phyloP scores from a whole-genome alignment of 345 rosid genomes.

The Citrus cavaleriei region DNA sequence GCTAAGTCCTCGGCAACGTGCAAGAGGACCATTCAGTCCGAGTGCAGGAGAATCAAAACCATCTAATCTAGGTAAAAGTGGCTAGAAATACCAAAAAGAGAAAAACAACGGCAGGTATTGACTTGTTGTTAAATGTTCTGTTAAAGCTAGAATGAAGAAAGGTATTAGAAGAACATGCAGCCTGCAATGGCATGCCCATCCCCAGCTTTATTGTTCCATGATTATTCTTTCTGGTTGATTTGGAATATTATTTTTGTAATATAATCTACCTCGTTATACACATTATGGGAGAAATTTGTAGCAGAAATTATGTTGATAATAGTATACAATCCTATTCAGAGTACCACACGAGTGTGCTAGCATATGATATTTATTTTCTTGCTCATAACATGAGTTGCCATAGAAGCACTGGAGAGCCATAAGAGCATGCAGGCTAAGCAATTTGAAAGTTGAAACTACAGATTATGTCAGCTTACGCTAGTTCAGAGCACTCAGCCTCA shows the following conservation, averaged over 20 bases:
- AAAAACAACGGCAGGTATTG: not conserved
- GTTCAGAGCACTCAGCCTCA: not conserved
- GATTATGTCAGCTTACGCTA: too few species aligned
- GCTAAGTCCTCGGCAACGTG: constrained; percentile 50
- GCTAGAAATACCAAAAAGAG: constrained; percentile 17
- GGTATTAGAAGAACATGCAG: not conserved
- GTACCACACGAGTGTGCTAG: not conserved
- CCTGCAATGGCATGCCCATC: not conserved
- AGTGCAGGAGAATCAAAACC: constrained; percentile 44
- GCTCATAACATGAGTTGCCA: not conserved
- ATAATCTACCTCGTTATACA: not conserved
- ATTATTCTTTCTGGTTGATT: not conserved
- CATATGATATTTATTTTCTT: not conserved
- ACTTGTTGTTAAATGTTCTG: not conserved
- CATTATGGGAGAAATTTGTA: not conserved
- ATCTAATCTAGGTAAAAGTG: constrained; percentile 63
- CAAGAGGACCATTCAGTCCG: constrained; percentile 62
- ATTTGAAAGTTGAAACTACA: too few species aligned
- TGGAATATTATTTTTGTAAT: not conserved
- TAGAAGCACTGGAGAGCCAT: not conserved
- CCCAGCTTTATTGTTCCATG: not conserved
- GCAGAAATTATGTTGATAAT: not conserved
- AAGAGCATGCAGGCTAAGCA: not conserved
- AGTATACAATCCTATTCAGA: not conserved
- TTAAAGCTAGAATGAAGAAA: not conserved